A percentile compares a stretch with the other conserved stretches of the same genome.
Evolutionary conservation across 148 eudicot species (phyloP).

Genomic region (Fallopia convolvulus): DNA sequence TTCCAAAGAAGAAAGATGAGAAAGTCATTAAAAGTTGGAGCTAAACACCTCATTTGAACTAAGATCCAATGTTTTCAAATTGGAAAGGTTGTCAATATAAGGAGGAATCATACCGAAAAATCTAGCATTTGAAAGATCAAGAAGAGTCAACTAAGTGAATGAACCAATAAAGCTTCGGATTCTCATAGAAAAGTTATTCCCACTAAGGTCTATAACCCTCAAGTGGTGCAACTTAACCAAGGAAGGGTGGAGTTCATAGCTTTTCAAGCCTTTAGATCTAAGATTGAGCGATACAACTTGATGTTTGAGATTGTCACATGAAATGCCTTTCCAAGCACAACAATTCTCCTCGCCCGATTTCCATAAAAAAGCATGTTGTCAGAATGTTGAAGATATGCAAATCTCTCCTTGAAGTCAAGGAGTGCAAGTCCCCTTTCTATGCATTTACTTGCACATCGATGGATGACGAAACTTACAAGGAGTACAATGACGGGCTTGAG

Average conservation of each 20-base stretch:
- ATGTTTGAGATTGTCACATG: not conserved
- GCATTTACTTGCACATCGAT: not conserved
- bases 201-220: not conserved
- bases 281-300: not conserved
- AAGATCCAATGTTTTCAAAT: not conserved
- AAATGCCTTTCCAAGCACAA: not conserved
- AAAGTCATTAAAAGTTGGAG: not conserved
- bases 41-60: not conserved
- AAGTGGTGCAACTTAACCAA: not conserved
- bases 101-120: not conserved
- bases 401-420: not conserved
- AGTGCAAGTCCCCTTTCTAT: not conserved
- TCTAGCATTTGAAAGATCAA: not conserved
- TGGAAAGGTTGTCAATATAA: not conserved
- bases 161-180: not conserved
- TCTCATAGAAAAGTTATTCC: not conserved
- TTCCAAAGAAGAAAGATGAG: not conserved
- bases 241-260: not conserved
- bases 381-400: not conserved
- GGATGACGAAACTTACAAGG: not conserved
- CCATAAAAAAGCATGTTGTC: not conserved
- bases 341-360: not conserved
- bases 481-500: not conserved
- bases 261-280: not conserved
- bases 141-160: not conserved